Evolutionary conservation across 2,329 filamentous ascomycete species (phyloP).

Genomic region (Colletotrichum coccodes): DNA sequence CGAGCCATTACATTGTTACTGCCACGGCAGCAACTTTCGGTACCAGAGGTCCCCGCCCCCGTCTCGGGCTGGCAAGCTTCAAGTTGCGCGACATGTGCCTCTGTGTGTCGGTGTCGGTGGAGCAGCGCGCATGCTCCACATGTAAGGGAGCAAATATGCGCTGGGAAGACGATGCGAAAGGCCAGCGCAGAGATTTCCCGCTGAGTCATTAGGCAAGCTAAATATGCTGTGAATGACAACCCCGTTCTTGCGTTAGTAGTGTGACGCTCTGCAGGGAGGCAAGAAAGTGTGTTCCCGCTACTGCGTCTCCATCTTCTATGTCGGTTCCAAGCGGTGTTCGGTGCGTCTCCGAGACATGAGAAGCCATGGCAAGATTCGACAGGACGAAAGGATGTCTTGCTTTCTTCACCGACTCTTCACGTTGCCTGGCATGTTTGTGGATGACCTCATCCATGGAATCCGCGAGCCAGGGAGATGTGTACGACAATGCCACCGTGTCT

Average conservation of each 20-base stretch:
- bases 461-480: conserved; percentile 12
- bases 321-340: conserved; percentile 31
- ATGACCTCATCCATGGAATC: conserved; percentile 29
- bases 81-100: conserved; percentile 22
- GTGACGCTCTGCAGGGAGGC: conserved; percentile 32
- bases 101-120: conserved; percentile 26
- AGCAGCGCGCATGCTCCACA: conserved; percentile 20
- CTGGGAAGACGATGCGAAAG: not conserved
- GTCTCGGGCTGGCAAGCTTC: not conserved
- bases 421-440: conserved; percentile 15
- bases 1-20: not conserved
- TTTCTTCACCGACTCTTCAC: conserved; percentile 35
- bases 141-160: conserved; percentile 12
- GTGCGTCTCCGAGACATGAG: conserved; percentile 31
- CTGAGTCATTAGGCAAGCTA: conserved; percentile 27
- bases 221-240: conserved; percentile 26
- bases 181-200: not conserved
- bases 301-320: conserved; percentile 29
- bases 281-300: conserved; percentile 29
- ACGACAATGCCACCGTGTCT: conserved; percentile 17
- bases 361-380: conserved; percentile 20
- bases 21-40: not conserved
- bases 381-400: conserved; percentile 4
- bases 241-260: conserved; percentile 23
- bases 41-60: not conserved